Evolutionary conservation across 2,329 filamentous ascomycete species (phyloP), one percentile per base, ranked within the genome.

Genomic region (Aspergillus tamarii): DNA sequence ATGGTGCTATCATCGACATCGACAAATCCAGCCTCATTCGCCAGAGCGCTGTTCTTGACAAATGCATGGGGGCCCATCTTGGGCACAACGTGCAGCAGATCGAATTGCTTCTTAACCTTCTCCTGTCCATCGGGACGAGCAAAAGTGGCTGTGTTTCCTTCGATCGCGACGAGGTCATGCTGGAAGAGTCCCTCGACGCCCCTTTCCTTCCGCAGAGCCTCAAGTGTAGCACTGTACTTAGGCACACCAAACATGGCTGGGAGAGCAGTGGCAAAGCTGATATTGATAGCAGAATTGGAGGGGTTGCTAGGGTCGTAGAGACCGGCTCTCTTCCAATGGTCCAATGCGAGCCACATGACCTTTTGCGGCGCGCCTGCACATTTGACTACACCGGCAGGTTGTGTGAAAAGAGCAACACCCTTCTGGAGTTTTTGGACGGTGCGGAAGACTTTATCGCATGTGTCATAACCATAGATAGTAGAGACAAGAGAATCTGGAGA

Each of bases 321-420:
- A 2, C 85, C 85, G 0, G 78, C 78, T 34, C 77, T 76, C 74
- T 84, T 86, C 86, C 86, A 88, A 74, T 85, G 75, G 70, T 88
- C 85, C 48, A 87, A 75, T 1, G 86, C 86, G 19, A 88, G 81
- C 86, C 86, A 88, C 84, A 88, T 84, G 70, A 83, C 78, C 76
- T 88, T 88, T 66, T 88, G 86, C 12, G 86, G 86, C 2, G 85
- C 86, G 50, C 86, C 86, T 2, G 86, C 86, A 66, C 86, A 88
- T 75, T 88, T 88, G 75, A 88, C 80, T 7, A 83, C 78, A 52
- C 86, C 85, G 0, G 84, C 80, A 2, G 86, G 86, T 66, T 87
- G 86, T 1, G 85, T 88, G 77, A 88, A 88, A 67, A 88, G 82
- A 43, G 86, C 86, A 5, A 71, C 76, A 3, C 86, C 86, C 62